These are phyloP conservation scores for Epichloe bromicola DNA, from an alignment of 2,329 filamentous ascomycete species.

Conservation along the genomic window DNA sequence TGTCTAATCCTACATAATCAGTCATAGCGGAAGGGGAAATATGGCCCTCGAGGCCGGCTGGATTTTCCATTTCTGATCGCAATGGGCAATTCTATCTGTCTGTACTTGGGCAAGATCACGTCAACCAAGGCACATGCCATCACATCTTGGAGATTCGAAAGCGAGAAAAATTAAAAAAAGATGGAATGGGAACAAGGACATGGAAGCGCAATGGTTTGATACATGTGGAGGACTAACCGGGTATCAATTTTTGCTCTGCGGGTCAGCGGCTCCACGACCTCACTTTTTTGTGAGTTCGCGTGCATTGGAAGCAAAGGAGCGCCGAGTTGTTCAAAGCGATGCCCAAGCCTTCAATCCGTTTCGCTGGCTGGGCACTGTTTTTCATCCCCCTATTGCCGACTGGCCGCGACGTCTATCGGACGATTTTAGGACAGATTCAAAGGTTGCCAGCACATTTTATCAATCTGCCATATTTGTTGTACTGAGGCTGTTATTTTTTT, in stretches of 20 bases:
- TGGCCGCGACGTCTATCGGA: neutral
- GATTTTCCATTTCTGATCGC: conserved; percentile 4
- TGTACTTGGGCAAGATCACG: conserved; percentile 6
- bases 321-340: neutral
- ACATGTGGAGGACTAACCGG: conserved; percentile 9
- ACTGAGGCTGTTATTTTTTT: neutral
- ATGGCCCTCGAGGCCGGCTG: conserved; percentile 1
- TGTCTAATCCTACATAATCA: conserved; percentile 39
- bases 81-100: conserved; percentile 6
- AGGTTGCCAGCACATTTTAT: neutral
- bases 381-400: neutral
- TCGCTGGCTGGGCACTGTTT: conserved; percentile 5
- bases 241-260: conserved; percentile 10
- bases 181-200: conserved; percentile 13
- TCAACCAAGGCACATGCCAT: conserved; percentile 16
- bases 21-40: conserved; percentile 2
- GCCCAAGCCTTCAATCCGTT: neutral
- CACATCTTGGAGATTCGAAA: conserved; percentile 21
- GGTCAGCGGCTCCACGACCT: conserved; percentile 5
- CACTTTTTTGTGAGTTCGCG: neutral
- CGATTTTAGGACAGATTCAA: conserved; percentile 7
- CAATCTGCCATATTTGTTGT: neutral
- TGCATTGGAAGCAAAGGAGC: neutral
- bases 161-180: conserved; percentile 11
- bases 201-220: neutral